Evolutionary conservation across 2,329 filamentous ascomycete genomes (phyloP).

Genomic region (Aschersonia sp.): DNA sequence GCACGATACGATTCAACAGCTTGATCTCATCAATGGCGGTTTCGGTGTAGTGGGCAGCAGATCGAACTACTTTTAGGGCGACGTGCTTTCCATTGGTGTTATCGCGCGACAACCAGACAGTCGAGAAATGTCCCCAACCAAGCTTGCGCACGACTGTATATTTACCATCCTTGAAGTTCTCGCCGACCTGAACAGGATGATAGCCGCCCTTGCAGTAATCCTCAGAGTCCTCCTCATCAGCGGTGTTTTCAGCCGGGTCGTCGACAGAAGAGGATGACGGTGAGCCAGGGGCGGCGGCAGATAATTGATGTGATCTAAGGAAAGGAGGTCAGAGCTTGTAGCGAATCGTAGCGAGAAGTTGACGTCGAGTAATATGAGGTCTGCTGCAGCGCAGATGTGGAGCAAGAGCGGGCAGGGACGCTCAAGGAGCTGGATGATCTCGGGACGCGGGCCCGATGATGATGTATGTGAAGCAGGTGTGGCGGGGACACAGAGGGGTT

Average conservation of each 20-base stretch:
- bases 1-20: slow-evolving; percentile 88
- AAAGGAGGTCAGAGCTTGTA: not conserved
- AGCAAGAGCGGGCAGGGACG: not conserved
- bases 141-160: slow-evolving; percentile 95
- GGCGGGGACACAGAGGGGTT: not conserved
- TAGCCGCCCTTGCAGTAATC: slow-evolving; percentile 99
- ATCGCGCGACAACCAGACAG: slow-evolving; percentile 74
- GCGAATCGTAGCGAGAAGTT: not conserved
- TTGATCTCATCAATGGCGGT: slow-evolving; percentile 99
- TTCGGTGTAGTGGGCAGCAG: slow-evolving; percentile 95
- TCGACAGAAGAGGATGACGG: slow-evolving; percentile 69
- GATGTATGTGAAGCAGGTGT: not conserved
- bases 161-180: slow-evolving; percentile 94
- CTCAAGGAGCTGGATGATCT: not conserved
- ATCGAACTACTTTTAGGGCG: slow-evolving; percentile 93
- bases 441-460: slow-evolving; percentile 2
- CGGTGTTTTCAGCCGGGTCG: slow-evolving; percentile 79
- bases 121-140: slow-evolving; percentile 98
- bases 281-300: slow-evolving; percentile 51
- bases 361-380: too few species aligned
- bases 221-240: slow-evolving; percentile 96
- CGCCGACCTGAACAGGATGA: slow-evolving; percentile 85
- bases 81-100: slow-evolving; percentile 86
- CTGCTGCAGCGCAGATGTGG: not conserved
- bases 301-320: slow-evolving; percentile 37